Evolutionary conservation across 495 filamentous ascomycete species (phyloP).

Genomic region (Durotheca rogersii): DNA sequence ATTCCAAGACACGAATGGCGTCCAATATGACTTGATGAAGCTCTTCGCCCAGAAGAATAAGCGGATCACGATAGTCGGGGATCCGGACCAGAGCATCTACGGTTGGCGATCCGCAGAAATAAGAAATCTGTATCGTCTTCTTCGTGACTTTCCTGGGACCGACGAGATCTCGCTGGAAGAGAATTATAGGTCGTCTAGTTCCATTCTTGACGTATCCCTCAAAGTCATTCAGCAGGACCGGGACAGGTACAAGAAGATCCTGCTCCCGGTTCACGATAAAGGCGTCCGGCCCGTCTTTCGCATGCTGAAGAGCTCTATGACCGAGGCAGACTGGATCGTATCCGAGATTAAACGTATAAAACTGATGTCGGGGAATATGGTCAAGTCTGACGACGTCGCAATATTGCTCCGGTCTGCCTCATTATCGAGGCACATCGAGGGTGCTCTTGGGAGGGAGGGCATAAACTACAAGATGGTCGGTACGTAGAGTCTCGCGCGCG

Average conservation of each 20-base stretch:
- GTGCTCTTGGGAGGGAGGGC: constrained; percentile 78
- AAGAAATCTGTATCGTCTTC: constrained; percentile 79
- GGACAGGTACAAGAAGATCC: constrained; percentile 70
- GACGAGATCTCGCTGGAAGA: constrained; percentile 85
- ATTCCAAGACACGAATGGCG: constrained; percentile 94
- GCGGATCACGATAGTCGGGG: constrained; percentile 90
- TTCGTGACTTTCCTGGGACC: constrained; percentile 71
- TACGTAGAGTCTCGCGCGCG: constrained; percentile 28
- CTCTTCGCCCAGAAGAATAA: constrained; percentile 72
- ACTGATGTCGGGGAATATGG: constrained; percentile 67
- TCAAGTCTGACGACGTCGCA: constrained; percentile 77
- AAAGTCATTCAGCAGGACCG: constrained; percentile 91
- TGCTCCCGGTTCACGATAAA: constrained; percentile 77
- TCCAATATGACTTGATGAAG: constrained; percentile 95
- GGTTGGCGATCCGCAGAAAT: constrained; percentile 97
- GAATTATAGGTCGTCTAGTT: constrained; percentile 91
- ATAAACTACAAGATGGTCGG: constrained; percentile 95
- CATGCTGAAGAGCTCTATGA: constrained; percentile 66
- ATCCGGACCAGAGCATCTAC: constrained; percentile 98
- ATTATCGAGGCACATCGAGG: constrained; percentile 82
- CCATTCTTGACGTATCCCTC: constrained; percentile 80
- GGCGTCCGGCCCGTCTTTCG: constrained; percentile 85
- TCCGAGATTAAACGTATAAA: constrained; percentile 75
- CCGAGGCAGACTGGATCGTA: constrained; percentile 87
- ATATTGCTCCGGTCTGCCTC: constrained; percentile 83